Percentiles rank a stretch among this genome's conserved stretches.
These are phyloP conservation scores for Tuber magnatum DNA, from an alignment of 495 filamentous ascomycete species.

Conservation along the genomic window DNA sequence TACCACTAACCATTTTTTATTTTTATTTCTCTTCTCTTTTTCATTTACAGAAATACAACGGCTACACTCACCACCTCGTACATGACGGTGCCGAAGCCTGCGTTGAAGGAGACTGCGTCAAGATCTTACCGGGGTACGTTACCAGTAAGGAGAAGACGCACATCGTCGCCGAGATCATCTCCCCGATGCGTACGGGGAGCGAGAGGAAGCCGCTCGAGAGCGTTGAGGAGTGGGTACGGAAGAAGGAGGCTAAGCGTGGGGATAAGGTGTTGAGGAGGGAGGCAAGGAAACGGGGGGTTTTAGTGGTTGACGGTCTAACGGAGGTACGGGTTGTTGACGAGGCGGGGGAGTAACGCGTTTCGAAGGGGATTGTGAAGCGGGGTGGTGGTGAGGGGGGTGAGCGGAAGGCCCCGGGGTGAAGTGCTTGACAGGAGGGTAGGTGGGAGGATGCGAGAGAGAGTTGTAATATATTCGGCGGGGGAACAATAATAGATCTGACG, in stretches of 20 bases:
- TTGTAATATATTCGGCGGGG: background rate
- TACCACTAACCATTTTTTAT: background rate
- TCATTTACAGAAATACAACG: constrained; percentile 6
- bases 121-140: constrained; percentile 15
- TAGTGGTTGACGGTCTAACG: background rate
- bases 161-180: constrained; percentile 32
- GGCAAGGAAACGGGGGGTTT: background rate
- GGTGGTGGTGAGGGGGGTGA: background rate
- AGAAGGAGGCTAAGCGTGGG: constrained; percentile 12
- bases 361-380: no score
- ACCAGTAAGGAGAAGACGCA: constrained; percentile 28
- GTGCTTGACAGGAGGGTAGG: no score
- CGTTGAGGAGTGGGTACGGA: constrained; percentile 14
- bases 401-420: background rate
- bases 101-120: constrained; percentile 28
- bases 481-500: background rate
- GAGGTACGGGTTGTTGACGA: background rate
- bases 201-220: constrained; percentile 22
- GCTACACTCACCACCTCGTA: constrained; percentile 18
- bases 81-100: constrained; percentile 32
- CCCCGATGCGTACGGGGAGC: constrained; percentile 22
- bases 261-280: constrained; percentile 15
- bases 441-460: no score
- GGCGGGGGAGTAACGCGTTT: background rate
- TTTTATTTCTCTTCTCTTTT: no score